Conservation (phyloP, 176 grass and related monocot genomes). For the Eragrostis curvula region DNA sequence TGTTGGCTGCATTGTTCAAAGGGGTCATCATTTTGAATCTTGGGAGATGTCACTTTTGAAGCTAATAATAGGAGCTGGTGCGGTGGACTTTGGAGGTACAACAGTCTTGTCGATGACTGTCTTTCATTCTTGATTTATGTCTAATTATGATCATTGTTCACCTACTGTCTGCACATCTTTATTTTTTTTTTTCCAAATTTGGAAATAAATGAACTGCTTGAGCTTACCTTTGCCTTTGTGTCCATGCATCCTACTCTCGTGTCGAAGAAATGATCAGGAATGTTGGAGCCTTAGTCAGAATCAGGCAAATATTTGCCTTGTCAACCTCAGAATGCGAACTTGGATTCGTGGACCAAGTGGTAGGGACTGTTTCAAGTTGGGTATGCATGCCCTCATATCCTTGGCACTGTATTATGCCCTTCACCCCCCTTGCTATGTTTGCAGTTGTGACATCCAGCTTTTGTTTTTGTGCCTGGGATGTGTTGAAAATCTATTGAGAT, state of each 20-base stretch:
- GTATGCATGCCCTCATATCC: too few species aligned
- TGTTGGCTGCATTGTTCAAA: conserved; percentile 64
- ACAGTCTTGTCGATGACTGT: too few species aligned
- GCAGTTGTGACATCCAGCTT: too few species aligned
- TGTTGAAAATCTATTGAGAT: too few species aligned
- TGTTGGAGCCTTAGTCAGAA: neutral
- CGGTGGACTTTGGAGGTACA: conserved; percentile 40
- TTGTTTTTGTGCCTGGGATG: too few species aligned
- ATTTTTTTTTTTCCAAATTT: neutral
- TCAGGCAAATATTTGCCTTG: neutral
- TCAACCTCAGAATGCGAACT: too few species aligned
- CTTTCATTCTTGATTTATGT: too few species aligned
- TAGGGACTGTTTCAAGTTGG: too few species aligned
- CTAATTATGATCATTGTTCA: too few species aligned
- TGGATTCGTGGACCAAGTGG: too few species aligned
- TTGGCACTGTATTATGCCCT: too few species aligned
- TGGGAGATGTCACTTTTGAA: conserved; percentile 43
- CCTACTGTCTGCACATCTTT: conserved; percentile 1
- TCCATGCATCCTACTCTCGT: neutral
- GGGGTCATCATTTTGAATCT: conserved; percentile 47
- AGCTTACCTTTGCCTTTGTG: neutral
- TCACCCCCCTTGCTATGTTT: too few species aligned
- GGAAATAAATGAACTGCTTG: conserved; percentile 3
- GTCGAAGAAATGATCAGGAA: conserved; percentile 20
- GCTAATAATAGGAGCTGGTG: conserved; percentile 42